Evolutionary conservation across 768 basidiomycete species (phyloP).

Genomic region (Strobilomyces confusus): DNA sequence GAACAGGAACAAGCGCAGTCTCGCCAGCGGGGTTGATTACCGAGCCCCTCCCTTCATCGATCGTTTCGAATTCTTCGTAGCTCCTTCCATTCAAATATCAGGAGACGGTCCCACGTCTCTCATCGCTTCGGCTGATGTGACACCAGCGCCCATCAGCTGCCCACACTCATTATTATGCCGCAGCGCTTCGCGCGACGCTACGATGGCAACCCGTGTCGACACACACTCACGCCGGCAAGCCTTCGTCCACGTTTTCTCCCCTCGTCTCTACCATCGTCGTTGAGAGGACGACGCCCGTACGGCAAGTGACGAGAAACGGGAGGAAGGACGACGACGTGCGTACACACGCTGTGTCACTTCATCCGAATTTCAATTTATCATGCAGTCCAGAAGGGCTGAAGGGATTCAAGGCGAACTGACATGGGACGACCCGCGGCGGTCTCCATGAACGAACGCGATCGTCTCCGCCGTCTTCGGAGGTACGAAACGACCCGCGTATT

Average conservation of each 20-base stretch:
- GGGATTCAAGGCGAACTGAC: not conserved
- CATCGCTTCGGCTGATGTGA: not conserved
- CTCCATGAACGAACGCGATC: not conserved
- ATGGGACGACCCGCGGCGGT: not conserved
- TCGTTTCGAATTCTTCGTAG: not conserved
- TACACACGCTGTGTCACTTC: not conserved
- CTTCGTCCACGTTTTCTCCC: constrained; percentile 1
- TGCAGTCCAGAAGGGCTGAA: not conserved
- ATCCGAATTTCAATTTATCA: not conserved
- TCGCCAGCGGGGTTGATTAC: too few relatives aligned
- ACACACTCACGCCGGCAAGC: not conserved
- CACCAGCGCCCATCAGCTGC: not conserved
- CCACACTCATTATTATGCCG: not conserved
- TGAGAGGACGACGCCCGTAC: not conserved
- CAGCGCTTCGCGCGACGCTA: not conserved
- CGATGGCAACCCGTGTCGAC: not conserved
- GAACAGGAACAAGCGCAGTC: too few relatives aligned
- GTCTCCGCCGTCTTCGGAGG: not conserved
- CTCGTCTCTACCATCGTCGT: not conserved
- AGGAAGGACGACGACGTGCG: not conserved
- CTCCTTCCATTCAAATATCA: not conserved
- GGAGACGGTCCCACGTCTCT: not conserved
- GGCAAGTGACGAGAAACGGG: not conserved
- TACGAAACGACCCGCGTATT: not conserved
- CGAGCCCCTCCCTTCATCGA: too few relatives aligned